Evolutionary conservation across 225 moss, liverwort and hornwort genomes (phyloP), one percentile per base, ranked within the genome.

Genomic region (Antitrichia curtipendula): DNA sequence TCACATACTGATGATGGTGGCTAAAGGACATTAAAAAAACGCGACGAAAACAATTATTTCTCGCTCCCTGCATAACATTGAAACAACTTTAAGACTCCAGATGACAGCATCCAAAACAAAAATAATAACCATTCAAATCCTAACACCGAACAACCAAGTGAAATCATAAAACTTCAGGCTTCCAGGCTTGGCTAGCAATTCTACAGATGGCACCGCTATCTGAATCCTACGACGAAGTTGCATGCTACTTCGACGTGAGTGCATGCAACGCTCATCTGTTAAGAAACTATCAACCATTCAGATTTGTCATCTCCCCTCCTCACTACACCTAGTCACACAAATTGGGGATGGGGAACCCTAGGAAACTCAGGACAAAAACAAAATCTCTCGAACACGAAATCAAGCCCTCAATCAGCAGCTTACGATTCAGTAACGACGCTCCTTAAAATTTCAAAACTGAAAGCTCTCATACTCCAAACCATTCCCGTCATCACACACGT

Each of bases 251-350:
- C 95, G 84, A 54, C 93, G 92, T 31, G 95, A 97, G 83, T 95
- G 95, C 63, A 93, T 93, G 71, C 92, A 88, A 84, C 92, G 90
- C 85, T 96, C 93, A 80, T 94, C 97, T 83, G 95, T 71, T 93
- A 93, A 56, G 94, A 93, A 93, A 97, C 65, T 97, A 94, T 94
- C 94, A 95, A 84, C 95, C 92, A n/a, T 95, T 92, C 57, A 96
- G 81, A 90, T 71, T 89, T 93, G 85, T 96, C 96, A 70, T 95
- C 95, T 45, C 94, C 96, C n/a, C 92, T 96, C 75, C 96, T 91
- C 91, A 92, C 95, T 54, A 93, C 92, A 66, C 96, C 95, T 91
- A 96, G 25, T 68, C 45, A 78, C 79, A 86, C 47, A 79, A 14
- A 57, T 28, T 19, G 58, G 36, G 41, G 25, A 86, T 4, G 3